Percentiles rank a stretch among this genome's conserved stretches.
Conservation (phyloP, 352 stramenopile genomes). For the Thalassiosira livingstoniorum region DNA sequence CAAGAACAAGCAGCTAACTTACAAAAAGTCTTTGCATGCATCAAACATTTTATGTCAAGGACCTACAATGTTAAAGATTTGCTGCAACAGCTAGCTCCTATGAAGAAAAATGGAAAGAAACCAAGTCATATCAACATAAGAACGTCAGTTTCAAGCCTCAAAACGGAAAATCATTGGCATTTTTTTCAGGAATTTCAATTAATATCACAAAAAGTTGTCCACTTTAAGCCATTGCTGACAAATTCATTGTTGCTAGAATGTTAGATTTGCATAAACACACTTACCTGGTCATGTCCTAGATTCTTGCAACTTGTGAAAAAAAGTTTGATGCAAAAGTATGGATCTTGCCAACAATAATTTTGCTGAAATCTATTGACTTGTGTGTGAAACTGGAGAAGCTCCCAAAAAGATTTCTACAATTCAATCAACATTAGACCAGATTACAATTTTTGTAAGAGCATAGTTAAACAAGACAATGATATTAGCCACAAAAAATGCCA, state of each 20-base stretch:
- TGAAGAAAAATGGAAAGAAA: no score
- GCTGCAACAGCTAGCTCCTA: no score
- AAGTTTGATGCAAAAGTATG: background rate
- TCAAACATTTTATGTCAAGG: background rate
- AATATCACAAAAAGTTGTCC: conserved; percentile 7
- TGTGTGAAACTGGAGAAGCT: background rate
- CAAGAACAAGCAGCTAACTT: conserved; percentile 32
- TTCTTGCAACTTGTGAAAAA: conserved; percentile 14
- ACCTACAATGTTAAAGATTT: conserved; percentile 15
- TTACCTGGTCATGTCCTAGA: conserved; percentile 29
- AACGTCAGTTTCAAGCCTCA: conserved; percentile 6
- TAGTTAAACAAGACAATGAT: background rate
- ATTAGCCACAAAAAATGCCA: conserved; percentile 18
- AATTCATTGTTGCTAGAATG: conserved; percentile 19
- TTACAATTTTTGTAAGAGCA: conserved; percentile 2
- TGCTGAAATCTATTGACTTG: background rate
- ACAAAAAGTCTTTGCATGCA: background rate
- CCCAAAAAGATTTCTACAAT: conserved; percentile 15
- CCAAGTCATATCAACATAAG: conserved; percentile 11
- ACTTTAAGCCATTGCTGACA: conserved; percentile 19
- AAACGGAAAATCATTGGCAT: conserved; percentile 13
- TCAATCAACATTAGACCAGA: conserved; percentile 4
- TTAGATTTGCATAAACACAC: conserved; percentile 5
- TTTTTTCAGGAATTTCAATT: conserved; percentile 7
- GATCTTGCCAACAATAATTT: background rate